Conservation (phyloP, 148 eudicot genomes). For the Amaranthus palmeri region DNA sequence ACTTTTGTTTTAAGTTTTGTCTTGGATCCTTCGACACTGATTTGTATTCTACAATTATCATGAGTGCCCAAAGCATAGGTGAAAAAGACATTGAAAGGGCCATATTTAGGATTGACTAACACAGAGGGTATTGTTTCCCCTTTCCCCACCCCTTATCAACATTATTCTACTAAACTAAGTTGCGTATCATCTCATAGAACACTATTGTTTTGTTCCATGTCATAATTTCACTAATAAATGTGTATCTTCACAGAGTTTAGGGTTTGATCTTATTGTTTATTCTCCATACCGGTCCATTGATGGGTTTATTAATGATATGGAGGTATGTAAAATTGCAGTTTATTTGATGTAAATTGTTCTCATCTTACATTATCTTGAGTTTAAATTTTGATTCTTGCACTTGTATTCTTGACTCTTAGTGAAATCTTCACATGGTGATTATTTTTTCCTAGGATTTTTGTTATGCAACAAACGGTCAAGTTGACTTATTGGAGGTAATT, state of each 20-base stretch:
- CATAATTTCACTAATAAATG: conserved; percentile 15
- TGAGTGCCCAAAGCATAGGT: no score
- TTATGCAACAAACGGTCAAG: conserved; percentile 50
- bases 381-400: neutral
- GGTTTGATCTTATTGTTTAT: conserved; percentile 94
- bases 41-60: no score
- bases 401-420: neutral
- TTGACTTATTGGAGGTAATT: conserved; percentile 59
- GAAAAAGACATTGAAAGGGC: no score
- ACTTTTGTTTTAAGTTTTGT: no score
- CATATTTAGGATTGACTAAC: no score
- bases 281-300: conserved; percentile 88
- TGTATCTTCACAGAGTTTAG: conserved; percentile 65
- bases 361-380: neutral
- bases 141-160: no score
- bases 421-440: conserved; percentile 13
- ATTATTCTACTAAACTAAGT: neutral
- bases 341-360: conserved; percentile 2
- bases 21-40: no score
- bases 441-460: conserved; percentile 55
- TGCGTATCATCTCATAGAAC: neutral
- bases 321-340: conserved; percentile 38
- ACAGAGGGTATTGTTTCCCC: no score
- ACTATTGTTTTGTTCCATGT: conserved; percentile 12
- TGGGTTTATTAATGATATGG: conserved; percentile 78